These are phyloP conservation scores for Trichothecium roseum DNA, from an alignment of 2,329 filamentous ascomycete genomes.

Conservation along the genomic window DNA sequence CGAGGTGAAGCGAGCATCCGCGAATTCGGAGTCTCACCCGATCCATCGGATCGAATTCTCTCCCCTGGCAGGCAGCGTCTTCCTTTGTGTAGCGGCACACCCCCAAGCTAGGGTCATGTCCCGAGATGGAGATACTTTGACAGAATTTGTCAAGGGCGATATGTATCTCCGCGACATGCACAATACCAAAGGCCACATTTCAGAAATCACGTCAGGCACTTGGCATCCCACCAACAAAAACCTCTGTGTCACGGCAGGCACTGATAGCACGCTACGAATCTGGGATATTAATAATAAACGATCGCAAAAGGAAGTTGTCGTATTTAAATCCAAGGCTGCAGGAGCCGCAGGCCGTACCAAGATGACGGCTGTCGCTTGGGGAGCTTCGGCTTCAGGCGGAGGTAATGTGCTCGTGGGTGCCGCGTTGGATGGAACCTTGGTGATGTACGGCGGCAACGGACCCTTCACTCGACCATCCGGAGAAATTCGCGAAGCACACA, in stretches of 20 bases:
- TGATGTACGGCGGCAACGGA: conserved; percentile 86
- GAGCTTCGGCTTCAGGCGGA: conserved; percentile 62
- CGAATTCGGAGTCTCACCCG: conserved; percentile 72
- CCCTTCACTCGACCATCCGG: conserved; percentile 73
- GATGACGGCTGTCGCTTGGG: conserved; percentile 91
- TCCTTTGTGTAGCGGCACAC: conserved; percentile 81
- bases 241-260: conserved; percentile 79
- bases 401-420: conserved; percentile 71
- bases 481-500: conserved; percentile 78
- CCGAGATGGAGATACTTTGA: conserved; percentile 75
- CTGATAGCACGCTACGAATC: conserved; percentile 89
- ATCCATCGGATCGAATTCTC: conserved; percentile 85
- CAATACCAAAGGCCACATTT: conserved; percentile 93
- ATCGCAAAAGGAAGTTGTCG: conserved; percentile 84
- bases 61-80: conserved; percentile 63
- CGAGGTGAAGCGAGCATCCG: conserved; percentile 55
- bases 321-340: conserved; percentile 86
- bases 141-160: conserved; percentile 92
- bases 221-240: conserved; percentile 88
- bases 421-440: conserved; percentile 78
- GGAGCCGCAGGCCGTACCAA: conserved; percentile 83
- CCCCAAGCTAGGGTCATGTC: conserved; percentile 84
- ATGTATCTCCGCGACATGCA: conserved; percentile 98
- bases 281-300: conserved; percentile 94
- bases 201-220: conserved; percentile 77